These are phyloP conservation scores for Fomitopsis palustris DNA, from an alignment of 1,284 basidiomycete genomes.

Conservation along the genomic window DNA sequence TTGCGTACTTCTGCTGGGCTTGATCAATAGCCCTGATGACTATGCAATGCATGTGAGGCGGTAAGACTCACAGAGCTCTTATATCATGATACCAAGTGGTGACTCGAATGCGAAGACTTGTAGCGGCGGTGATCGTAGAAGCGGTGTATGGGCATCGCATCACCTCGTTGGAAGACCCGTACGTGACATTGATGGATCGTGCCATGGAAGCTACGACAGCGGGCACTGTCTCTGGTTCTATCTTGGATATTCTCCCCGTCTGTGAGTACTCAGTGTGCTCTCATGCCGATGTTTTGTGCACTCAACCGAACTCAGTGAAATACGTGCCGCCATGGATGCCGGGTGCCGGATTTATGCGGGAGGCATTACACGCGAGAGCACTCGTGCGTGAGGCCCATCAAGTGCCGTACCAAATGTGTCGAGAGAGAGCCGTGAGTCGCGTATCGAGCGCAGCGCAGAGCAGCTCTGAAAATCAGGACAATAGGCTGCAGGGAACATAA, in stretches of 20 bases:
- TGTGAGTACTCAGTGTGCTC: neutral
- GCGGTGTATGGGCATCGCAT: neutral
- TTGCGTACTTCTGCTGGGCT: too few species aligned
- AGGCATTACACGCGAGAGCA: neutral
- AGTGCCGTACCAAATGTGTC: neutral
- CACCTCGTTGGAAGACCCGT: neutral
- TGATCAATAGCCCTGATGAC: too few species aligned
- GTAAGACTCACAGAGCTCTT: too few species aligned
- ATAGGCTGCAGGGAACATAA: neutral
- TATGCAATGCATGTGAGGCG: too few species aligned
- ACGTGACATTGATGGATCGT: neutral
- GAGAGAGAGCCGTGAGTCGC: neutral
- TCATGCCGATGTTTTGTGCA: too few species aligned
- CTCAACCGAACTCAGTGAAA: conserved; percentile 18
- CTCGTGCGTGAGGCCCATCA: neutral
- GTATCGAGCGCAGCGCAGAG: too few species aligned
- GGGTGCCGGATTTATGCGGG: conserved; percentile 27
- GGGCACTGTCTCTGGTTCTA: neutral
- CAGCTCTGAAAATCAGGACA: too few species aligned
- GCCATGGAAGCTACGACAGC: neutral
- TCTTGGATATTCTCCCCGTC: neutral
- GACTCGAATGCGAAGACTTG: too few species aligned
- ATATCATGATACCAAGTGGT: too few species aligned
- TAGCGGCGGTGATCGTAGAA: neutral
- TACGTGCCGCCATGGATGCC: conserved; percentile 38